These are phyloP conservation scores for Heimioporus punctisporus DNA, from an alignment of 1,284 basidiomycete species.

Conservation along the genomic window DNA sequence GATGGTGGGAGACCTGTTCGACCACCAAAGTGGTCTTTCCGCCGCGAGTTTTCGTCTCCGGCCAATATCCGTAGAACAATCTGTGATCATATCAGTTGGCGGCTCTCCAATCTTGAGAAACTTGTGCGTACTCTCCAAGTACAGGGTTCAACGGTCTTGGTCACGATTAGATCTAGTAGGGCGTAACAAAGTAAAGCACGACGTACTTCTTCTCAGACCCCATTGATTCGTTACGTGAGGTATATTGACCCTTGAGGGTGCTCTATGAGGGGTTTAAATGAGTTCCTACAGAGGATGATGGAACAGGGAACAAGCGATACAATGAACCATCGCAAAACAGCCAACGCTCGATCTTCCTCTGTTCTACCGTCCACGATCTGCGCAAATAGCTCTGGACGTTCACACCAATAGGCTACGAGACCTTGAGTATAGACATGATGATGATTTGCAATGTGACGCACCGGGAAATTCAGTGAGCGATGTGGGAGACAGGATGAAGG, in stretches of 20 bases:
- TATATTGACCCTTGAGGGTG: constrained; percentile 96
- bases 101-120: background rate
- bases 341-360: constrained; percentile 72
- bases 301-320: constrained; percentile 38
- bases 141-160: constrained; percentile 92
- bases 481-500: constrained; percentile 88
- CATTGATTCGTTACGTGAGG: constrained; percentile 90
- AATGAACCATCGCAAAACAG: constrained; percentile 92
- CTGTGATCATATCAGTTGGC: constrained; percentile 36
- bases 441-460: constrained; percentile 33
- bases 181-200: background rate
- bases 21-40: constrained; percentile 80
- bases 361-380: constrained; percentile 78
- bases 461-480: constrained; percentile 90
- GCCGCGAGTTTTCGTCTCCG: constrained; percentile 79
- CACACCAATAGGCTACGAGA: constrained; percentile 87
- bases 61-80: constrained; percentile 94
- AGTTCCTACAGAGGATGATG: background rate
- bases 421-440: no score
- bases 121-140: constrained; percentile 79
- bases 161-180: constrained; percentile 10
- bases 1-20: constrained; percentile 98
- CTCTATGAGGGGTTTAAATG: constrained; percentile 43
- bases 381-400: constrained; percentile 84
- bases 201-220: constrained; percentile 96